Evolutionary conservation across 306 rosid species (phyloP), one percentile per base, ranked within the genome.

Genomic region (Vigna nakashimae): DNA sequence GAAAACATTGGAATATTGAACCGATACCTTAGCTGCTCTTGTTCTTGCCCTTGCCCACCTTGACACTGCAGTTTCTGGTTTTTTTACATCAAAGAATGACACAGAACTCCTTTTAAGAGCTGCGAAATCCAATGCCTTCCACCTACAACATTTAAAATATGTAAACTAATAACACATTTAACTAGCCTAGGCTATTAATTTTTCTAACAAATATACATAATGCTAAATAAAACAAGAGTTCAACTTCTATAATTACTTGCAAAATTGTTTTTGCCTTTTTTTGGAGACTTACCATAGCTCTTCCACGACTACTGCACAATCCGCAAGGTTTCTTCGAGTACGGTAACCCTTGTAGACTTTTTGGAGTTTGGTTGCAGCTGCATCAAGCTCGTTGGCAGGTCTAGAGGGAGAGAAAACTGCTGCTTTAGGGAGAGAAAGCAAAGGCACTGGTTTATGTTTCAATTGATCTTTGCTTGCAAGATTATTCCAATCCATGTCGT

Each of bases 31-130:
- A 38, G 99, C 99, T 64, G 92, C 99, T 86, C 92, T 87, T 4
- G 92, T 92, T 75, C 91, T 88, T 48, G 99, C 99, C 77, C 99
- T 88, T 42, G 98, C 89, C 99, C 99, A 95, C 81, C 97, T 40
- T 58, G 97, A 93, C 26, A 80, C 73, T 4, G 91, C 98, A 9
- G 91, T 88, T 83, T 95, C 98, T 46, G 84, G 92, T 79, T 95
- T 95, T 60, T 91, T 69, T 0, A 56, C 87, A 48, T 89, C 88
- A 66, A 91, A 91, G 81, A 89, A 91, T 17, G 97, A 92, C 43
- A 95, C 90, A n/a, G 97, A 92, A 71, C 96, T 95, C 77, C 89
- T 82, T 81, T 84, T 85, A 28, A 95, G 87, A 40, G 89, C 91
- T 18, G 90, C 96, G 78, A 79, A 88, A 63, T 95, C 99, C 36